Conservation (phyloP, 306 rosid species). For the Dalbergia cultrata region DNA sequence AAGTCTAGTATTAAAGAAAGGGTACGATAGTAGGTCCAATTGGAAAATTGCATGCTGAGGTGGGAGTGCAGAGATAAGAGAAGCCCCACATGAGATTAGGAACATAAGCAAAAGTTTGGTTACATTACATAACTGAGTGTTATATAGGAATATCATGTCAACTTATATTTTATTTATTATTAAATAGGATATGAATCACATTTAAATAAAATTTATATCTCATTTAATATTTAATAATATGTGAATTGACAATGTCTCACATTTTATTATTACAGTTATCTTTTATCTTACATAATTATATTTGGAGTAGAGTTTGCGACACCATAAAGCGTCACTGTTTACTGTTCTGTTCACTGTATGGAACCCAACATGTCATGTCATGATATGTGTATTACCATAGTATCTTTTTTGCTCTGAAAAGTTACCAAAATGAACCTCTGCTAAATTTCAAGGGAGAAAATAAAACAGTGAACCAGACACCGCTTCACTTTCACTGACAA, state of each 20-base stretch:
- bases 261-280: no score
- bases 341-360: not conserved
- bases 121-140: not conserved
- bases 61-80: not conserved
- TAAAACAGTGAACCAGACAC: constrained; percentile 1
- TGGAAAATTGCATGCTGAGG: not conserved
- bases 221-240: no score
- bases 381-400: no score
- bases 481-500: not conserved
- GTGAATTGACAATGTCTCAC: no score
- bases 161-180: no score
- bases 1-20: not conserved
- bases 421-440: not conserved
- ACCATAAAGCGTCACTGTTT: not conserved
- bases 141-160: no score
- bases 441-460: constrained; percentile 20
- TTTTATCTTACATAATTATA: not conserved
- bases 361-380: not conserved
- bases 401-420: not conserved
- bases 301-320: not conserved
- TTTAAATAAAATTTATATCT: no score
- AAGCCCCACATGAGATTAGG: not conserved
- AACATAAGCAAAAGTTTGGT: not conserved
- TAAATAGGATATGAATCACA: no score
- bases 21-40: not conserved